A percentile compares a stretch with the other conserved stretches of the same genome.
Evolutionary conservation across 2,329 filamentous ascomycete species (phyloP).

Genomic region (Septoria petroselini): DNA sequence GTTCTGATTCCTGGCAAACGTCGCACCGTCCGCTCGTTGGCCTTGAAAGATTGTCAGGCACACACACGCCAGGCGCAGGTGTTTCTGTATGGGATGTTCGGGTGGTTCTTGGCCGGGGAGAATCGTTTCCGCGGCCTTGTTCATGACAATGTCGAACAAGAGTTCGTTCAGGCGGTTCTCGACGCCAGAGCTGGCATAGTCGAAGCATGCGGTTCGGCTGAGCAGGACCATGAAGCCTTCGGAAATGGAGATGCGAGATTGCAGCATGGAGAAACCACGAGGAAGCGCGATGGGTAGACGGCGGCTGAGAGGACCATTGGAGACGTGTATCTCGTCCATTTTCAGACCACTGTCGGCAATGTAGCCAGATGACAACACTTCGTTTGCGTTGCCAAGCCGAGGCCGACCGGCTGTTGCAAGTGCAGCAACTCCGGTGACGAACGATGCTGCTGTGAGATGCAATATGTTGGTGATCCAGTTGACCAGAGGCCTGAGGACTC

Average conservation of each 20-base stretch:
- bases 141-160: conserved; percentile 35
- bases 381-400: conserved; percentile 19
- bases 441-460: conserved; percentile 23
- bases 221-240: conserved; percentile 32
- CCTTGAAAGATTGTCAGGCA: conserved; percentile 37
- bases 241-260: conserved; percentile 30
- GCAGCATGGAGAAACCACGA: conserved; percentile 34
- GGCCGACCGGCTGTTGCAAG: conserved; percentile 17
- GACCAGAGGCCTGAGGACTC: conserved; percentile 22
- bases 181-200: conserved; percentile 35
- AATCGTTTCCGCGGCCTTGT: conserved; percentile 23
- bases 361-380: conserved; percentile 14
- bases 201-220: conserved; percentile 37
- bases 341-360: conserved; percentile 24
- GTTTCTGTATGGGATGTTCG: conserved; percentile 33
- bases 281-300: conserved; percentile 35
- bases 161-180: conserved; percentile 34
- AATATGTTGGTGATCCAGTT: conserved; percentile 29
- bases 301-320: conserved; percentile 21
- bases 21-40: conserved; percentile 31
- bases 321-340: conserved; percentile 20
- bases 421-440: conserved; percentile 21
- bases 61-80: conserved; percentile 35
- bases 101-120: conserved; percentile 15
- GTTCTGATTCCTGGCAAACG: conserved; percentile 31